These are phyloP conservation scores for Colletotrichum tanaceti DNA, from an alignment of 2,329 filamentous ascomycete genomes.

Conservation along the genomic window DNA sequence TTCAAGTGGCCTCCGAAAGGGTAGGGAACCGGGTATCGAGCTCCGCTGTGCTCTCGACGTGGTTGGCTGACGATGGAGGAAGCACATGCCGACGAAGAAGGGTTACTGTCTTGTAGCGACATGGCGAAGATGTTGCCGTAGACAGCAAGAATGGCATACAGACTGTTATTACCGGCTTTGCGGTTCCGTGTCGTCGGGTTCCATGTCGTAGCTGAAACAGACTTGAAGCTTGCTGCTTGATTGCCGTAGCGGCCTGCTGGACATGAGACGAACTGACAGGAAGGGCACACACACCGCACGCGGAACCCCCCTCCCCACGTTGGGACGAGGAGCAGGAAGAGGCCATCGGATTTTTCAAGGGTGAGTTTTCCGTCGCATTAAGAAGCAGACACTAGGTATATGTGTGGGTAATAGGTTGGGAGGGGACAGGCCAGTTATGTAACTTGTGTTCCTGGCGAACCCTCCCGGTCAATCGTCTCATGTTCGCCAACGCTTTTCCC, in stretches of 20 bases:
- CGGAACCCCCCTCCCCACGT: neutral
- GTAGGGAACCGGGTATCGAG: neutral
- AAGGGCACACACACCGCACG: slow-evolving; percentile 10
- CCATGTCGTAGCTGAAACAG: slow-evolving; percentile 24
- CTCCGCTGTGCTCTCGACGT: neutral
- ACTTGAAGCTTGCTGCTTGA: slow-evolving; percentile 31
- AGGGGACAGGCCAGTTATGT: slow-evolving; percentile 12
- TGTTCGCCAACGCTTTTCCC: slow-evolving; percentile 15
- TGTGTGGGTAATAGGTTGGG: slow-evolving; percentile 20
- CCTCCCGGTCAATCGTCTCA: slow-evolving; percentile 9
- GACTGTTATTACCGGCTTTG: neutral
- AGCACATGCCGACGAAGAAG: neutral
- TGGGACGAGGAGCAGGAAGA: neutral
- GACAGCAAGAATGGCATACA: neutral
- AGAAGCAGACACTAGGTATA: slow-evolving; percentile 39
- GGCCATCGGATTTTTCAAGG: slow-evolving; percentile 5
- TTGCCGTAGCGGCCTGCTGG: neutral
- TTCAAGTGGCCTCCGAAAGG: slow-evolving; percentile 8
- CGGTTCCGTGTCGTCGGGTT: no score
- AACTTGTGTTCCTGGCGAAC: slow-evolving; percentile 7
- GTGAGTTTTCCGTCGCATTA: slow-evolving; percentile 38
- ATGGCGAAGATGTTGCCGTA: neutral
- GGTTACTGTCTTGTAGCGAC: neutral
- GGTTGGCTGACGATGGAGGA: neutral
- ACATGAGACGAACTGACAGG: slow-evolving; percentile 32